A percentile compares a stretch with the other conserved stretches of the same genome.
Evolutionary conservation across 2,329 filamentous ascomycete species (phyloP).

Genomic region (Cryoendolithus antarcticus): DNA sequence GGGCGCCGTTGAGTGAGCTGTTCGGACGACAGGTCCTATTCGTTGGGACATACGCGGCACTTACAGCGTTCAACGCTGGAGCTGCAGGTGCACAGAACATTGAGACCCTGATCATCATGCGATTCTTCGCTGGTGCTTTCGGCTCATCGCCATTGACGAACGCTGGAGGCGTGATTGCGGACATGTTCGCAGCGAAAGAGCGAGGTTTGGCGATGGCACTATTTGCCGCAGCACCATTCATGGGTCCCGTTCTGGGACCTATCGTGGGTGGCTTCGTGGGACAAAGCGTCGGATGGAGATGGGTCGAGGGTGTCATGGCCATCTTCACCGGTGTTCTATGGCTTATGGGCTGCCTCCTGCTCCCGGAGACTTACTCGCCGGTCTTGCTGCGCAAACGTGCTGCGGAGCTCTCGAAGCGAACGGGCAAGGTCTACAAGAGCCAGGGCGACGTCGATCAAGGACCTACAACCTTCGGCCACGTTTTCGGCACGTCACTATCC

Average conservation of each 20-base stretch:
- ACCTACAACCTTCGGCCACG: constrained; percentile 14
- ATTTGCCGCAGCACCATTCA: constrained; percentile 55
- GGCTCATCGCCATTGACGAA: constrained; percentile 35
- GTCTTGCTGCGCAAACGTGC: constrained; percentile 43
- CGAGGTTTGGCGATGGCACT: constrained; percentile 43
- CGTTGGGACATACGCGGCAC: constrained; percentile 22
- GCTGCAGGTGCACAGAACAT: constrained; percentile 33
- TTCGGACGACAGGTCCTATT: constrained; percentile 36
- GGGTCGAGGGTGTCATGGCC: constrained; percentile 51
- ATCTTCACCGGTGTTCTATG: constrained; percentile 52
- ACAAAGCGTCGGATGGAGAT: constrained; percentile 50
- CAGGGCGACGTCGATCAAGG: constrained; percentile 30
- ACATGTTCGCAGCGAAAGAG: constrained; percentile 30
- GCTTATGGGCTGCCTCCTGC: constrained; percentile 37
- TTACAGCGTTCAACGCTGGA: constrained; percentile 29
- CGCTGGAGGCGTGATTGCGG: constrained; percentile 34
- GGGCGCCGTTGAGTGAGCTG: constrained; percentile 50
- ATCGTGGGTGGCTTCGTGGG: constrained; percentile 55
- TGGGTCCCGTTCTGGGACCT: constrained; percentile 51
- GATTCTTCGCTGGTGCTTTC: constrained; percentile 32
- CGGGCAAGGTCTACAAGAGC: constrained; percentile 44
- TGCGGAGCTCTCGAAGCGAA: constrained; percentile 35
- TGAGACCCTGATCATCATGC: constrained; percentile 30
- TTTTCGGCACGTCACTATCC: constrained; percentile 45
- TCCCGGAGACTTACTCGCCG: constrained; percentile 50